phyloP scores from a whole-genome alignment of 2,329 filamentous ascomycete species.

The Fusarium buharicum region DNA sequence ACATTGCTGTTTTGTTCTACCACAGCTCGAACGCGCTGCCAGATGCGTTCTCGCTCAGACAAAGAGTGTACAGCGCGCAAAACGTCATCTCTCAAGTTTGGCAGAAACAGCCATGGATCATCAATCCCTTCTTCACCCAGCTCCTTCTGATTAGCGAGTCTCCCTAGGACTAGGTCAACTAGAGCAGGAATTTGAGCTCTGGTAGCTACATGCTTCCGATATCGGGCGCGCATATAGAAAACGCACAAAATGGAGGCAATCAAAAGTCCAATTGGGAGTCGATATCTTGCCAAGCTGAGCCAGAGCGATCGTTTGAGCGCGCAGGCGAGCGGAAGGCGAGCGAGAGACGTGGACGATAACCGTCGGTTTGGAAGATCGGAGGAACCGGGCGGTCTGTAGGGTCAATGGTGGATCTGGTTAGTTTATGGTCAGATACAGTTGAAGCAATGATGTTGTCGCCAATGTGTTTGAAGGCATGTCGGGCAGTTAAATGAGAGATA shows the following conservation, averaged over 20 bases:
- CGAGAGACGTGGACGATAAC: slow-evolving; percentile 89
- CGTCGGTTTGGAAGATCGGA: slow-evolving; percentile 68
- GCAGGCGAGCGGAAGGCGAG: slow-evolving; percentile 87
- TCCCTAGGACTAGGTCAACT: slow-evolving; percentile 84
- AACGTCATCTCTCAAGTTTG: slow-evolving; percentile 91
- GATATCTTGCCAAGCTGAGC: slow-evolving; percentile 85
- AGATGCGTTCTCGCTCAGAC: slow-evolving; percentile 80
- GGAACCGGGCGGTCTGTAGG: slow-evolving; percentile 77
- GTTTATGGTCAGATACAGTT: slow-evolving; percentile 69
- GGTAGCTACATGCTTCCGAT: slow-evolving; percentile 71
- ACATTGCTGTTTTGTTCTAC: slow-evolving; percentile 97
- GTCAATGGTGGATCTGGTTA: slow-evolving; percentile 84
- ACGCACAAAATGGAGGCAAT: slow-evolving; percentile 60
- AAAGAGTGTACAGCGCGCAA: slow-evolving; percentile 83
- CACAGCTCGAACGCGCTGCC: slow-evolving; percentile 82
- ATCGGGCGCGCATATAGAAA: slow-evolving; percentile 72
- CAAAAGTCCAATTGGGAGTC: slow-evolving; percentile 81
- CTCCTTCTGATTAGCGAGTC: slow-evolving; percentile 84
- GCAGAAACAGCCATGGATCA: slow-evolving; percentile 85
- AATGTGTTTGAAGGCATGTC: slow-evolving; percentile 24
- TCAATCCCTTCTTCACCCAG: slow-evolving; percentile 74
- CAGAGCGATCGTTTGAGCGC: slow-evolving; percentile 80
- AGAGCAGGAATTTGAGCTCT: slow-evolving; percentile 81
- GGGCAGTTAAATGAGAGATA: slow-evolving; percentile 29
- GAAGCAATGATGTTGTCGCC: slow-evolving; percentile 38